Percentiles rank a stretch among this genome's conserved stretches.
These are phyloP conservation scores for Medakamo hakoo DNA, from an alignment of 139 green algal species.

Conservation along the genomic window DNA sequence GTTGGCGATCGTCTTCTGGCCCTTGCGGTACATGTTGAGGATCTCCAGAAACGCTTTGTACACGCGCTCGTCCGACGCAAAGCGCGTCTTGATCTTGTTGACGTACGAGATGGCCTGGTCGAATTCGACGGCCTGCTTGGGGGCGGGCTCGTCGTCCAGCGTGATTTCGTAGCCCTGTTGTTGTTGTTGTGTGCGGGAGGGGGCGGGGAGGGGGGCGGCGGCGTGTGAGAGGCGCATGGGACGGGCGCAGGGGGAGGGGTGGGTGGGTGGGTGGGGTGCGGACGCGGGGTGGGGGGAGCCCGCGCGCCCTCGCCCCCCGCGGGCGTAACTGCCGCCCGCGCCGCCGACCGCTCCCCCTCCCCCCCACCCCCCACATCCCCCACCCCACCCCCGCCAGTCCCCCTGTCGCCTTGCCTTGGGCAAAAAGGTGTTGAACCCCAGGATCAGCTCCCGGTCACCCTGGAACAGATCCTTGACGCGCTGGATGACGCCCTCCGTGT, in stretches of 20 bases:
- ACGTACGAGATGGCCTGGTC: conserved; percentile 99
- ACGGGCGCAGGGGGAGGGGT: too few species aligned
- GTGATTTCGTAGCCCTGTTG: conserved; percentile 25
- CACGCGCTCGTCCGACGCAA: conserved; percentile 80
- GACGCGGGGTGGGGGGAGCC: too few species aligned
- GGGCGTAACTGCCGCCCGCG: too few species aligned
- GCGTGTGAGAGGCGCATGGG: too few species aligned
- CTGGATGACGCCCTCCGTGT: conserved; percentile 87
- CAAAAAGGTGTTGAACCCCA: conserved; percentile 99
- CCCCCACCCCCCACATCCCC: too few species aligned
- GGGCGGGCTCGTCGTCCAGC: conserved; percentile 9
- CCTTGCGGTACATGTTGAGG: conserved; percentile 98
- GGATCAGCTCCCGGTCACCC: conserved; percentile 85
- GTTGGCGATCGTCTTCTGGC: conserved; percentile 84
- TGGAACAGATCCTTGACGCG: conserved; percentile 91
- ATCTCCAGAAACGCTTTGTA: conserved; percentile 99
- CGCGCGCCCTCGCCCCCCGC: too few species aligned
- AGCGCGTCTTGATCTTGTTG: conserved; percentile 99
- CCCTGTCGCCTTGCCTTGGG: conserved; percentile 40
- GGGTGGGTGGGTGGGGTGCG: too few species aligned
- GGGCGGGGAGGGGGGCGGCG: too few species aligned
- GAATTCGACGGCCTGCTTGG: conserved; percentile 84
- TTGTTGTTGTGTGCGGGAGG: too few species aligned
- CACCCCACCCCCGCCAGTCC: background rate
- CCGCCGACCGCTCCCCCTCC: too few species aligned